Base-by-base conservation (phyloP, 2,329 filamentous ascomycete genomes). In the Spiromastix sp. region DNA sequence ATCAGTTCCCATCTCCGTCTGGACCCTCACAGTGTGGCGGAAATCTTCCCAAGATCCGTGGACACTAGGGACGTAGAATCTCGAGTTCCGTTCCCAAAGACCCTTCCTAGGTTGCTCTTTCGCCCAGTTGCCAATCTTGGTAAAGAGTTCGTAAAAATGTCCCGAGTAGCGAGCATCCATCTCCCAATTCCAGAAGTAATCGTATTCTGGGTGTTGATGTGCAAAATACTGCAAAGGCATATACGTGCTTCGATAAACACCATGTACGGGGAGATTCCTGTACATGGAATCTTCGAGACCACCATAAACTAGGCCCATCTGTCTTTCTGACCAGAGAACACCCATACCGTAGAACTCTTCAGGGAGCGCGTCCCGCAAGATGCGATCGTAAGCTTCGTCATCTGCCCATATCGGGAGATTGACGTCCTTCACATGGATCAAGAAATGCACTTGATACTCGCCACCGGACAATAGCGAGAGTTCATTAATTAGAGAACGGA, bases 201-300 rank as follows among this genome's bases (percentile, higher is more conserved):
- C 85, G 52, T 87, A 94, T 56, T 93, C 86, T 1, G 84, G 82
- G 57, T 94, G 86, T 49, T 77, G 73, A 51, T 87, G 78, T 4
- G 87, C 84, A 55, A 96, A 96, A 58, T 89, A 83, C 52, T 95
- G 87, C 66, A 96, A 79, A 0, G 87, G 85, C 85, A 96, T 93
- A 49, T 86, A 85, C 7, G 91, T 75, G 36, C 85, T 87, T 34
- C 91, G 81, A 61, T 96, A 96, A 6, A 93, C 85, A 12, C 87
- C 87, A 55, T 96, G 87, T 1, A 94, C 77, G 1, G 84, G 82
- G 37, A 93, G 70, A 33, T 81, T 73, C 38, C 71, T 70, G 45
- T 71, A 70, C 58, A 78, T 86, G 30, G 82, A 75, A 43, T 93
- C 85, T 51, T 85, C 79, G 17, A 94, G 78, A 32, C 82, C 85